These are phyloP conservation scores for Xylariaceae sp. DNA, from an alignment of 2,329 filamentous ascomycete species.

Conservation along the genomic window DNA sequence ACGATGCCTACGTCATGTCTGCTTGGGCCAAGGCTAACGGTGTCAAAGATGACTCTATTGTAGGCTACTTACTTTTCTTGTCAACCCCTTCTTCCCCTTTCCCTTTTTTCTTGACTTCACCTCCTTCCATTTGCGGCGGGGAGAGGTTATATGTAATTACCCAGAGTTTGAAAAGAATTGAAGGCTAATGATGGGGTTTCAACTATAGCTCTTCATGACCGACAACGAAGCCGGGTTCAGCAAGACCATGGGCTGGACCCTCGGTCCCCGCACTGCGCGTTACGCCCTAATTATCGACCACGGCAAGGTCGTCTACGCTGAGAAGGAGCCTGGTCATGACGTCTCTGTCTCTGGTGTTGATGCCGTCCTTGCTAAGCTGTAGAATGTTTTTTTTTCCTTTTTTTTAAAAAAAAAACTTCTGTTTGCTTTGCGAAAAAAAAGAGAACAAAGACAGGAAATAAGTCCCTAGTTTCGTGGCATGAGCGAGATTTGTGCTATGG, in stretches of 20 bases:
- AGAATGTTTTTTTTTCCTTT: constrained; percentile 16
- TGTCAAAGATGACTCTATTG: constrained; percentile 61
- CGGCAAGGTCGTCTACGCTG: constrained; percentile 76
- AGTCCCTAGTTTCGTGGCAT: too few species aligned
- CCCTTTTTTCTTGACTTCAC: background rate
- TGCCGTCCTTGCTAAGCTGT: constrained; percentile 50
- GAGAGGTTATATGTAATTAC: background rate
- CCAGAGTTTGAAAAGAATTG: background rate
- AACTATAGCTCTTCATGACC: constrained; percentile 62
- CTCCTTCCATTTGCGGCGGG: background rate
- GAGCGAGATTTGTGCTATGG: too few species aligned
- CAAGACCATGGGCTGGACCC: constrained; percentile 70
- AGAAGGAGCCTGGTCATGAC: constrained; percentile 55
- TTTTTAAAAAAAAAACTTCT: too few species aligned
- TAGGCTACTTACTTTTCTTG: constrained; percentile 31
- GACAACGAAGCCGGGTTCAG: constrained; percentile 67
- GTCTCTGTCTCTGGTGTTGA: constrained; percentile 44
- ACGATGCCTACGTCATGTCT: constrained; percentile 82
- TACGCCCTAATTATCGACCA: constrained; percentile 79
- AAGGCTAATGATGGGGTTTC: background rate
- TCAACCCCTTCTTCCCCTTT: background rate
- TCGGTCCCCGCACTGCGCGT: constrained; percentile 62
- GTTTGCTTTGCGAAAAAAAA: too few species aligned
- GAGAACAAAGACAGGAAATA: too few species aligned
- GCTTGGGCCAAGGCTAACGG: constrained; percentile 87